phyloP scores from a whole-genome alignment of 2,329 filamentous ascomycete genomes.

The Cryphonectria nitschkei region DNA sequence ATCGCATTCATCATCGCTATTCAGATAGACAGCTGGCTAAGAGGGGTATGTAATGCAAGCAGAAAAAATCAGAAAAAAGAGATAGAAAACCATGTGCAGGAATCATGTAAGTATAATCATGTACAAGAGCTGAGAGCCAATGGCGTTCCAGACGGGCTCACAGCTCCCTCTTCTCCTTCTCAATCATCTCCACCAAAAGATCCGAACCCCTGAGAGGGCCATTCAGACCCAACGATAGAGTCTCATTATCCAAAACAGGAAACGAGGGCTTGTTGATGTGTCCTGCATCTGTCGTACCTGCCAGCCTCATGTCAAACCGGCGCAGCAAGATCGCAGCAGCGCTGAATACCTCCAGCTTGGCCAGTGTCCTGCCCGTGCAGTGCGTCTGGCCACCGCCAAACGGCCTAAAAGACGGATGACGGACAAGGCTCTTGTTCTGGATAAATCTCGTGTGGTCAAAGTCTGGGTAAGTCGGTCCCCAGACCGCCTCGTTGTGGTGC shows the following conservation, averaged over 20 bases:
- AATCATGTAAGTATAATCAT: not conserved
- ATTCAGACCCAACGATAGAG: conserved; percentile 11
- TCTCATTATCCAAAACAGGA: conserved; percentile 4
- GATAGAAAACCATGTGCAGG: no score
- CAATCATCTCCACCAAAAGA: not conserved
- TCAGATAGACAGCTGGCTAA: not conserved
- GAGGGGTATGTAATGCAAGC: not conserved
- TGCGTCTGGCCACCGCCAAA: conserved; percentile 12
- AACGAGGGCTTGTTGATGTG: not conserved
- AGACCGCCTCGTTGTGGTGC: conserved; percentile 10
- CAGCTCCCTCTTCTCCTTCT: not conserved
- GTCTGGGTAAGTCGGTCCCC: not conserved
- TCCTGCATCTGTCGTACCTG: not conserved
- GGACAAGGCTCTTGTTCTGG: conserved; percentile 1
- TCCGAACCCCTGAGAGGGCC: not conserved
- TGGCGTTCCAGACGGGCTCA: not conserved
- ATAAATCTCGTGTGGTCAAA: conserved; percentile 13
- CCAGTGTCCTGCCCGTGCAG: conserved; percentile 11
- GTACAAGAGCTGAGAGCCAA: not conserved
- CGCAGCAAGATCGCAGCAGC: conserved; percentile 9
- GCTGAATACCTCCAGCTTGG: conserved; percentile 14
- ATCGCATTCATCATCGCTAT: conserved; percentile 1
- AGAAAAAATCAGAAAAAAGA: not conserved
- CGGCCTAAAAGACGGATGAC: not conserved
- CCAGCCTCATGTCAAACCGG: conserved; percentile 10